Evolutionary conservation across 345 rosid species (phyloP), one percentile per base, ranked within the genome.

Genomic region (Rhizophora apiculata): DNA sequence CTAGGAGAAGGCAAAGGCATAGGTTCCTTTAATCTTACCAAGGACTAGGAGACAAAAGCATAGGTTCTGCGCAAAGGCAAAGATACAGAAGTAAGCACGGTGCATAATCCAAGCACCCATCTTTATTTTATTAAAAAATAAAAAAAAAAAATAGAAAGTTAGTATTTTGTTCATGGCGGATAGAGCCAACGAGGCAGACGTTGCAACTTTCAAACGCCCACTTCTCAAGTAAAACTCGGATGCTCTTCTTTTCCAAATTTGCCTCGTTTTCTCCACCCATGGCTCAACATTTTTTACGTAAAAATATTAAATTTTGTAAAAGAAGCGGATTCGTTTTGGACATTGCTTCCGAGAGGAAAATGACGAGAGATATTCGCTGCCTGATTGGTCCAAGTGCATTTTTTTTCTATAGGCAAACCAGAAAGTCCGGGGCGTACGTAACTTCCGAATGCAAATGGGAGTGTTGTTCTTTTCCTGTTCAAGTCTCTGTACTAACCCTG

Each of bases 211-310:
- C 37, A 20, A 19, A 66, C 46, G 18, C 75, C 60, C 62, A 7
- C 13, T 8, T 34, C 43, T 48, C 78, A 72, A 1, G 67, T 75
- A 68, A 54, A 61, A 63, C 29, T 31, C 39, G 57, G 70, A 64
- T 62, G 56, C 43, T 61, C n/a, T 21, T 58, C 36, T 3, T 34
- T 34, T 34, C 8, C 48, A 9, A 2, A 39, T 29, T 56, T 63
- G 20, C 27, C 2, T 43, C 46, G 8, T 15, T 22, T 3, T 11
- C 16, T 2, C 55, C 56, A 26, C 53, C 53, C 13, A 2, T 39
- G 8, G 3, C 36, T 48, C 2, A 10, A 8, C 34, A 6, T 22
- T 24, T 3, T 24, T 6, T 9, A 8, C n/a, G 15, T 0, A 18
- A 64, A 26, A 48, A 13, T 6, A 3, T 22, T 15, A 46, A 46